These are phyloP conservation scores for Juncus inflexus DNA, from an alignment of 176 grass and related monocot species.

Conservation along the genomic window DNA sequence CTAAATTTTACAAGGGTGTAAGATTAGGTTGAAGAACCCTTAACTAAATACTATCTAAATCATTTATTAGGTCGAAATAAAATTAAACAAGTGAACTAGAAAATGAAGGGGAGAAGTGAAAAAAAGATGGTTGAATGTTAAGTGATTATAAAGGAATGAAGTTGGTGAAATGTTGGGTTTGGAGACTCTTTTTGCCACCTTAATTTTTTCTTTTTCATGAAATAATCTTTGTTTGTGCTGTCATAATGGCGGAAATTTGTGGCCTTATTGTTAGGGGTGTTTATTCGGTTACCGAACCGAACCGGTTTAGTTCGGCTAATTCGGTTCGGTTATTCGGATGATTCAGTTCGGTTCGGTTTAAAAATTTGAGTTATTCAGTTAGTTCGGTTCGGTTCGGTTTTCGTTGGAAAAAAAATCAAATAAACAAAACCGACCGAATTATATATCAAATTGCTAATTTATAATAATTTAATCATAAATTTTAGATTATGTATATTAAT, in stretches of 20 bases:
- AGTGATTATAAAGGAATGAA: slow-evolving; percentile 25
- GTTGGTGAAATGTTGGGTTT: slow-evolving; percentile 17
- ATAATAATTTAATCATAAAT: too few species aligned
- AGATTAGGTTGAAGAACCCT: slow-evolving; percentile 31
- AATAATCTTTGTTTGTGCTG: slow-evolving; percentile 18
- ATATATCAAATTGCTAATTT: too few species aligned
- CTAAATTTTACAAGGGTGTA: slow-evolving; percentile 13
- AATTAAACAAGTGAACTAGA: slow-evolving; percentile 56
- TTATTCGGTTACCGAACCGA: too few species aligned
- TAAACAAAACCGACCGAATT: too few species aligned
- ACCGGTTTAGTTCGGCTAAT: too few species aligned
- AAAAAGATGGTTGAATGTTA: slow-evolving; percentile 26
- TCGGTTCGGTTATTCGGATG: too few species aligned
- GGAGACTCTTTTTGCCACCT: slow-evolving; percentile 55
- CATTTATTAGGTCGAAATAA: slow-evolving; percentile 8
- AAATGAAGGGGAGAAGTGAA: slow-evolving; percentile 6
- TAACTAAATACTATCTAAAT: slow-evolving; percentile 34
- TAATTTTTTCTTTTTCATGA: not conserved
- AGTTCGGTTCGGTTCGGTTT: too few species aligned
- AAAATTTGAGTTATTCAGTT: too few species aligned
- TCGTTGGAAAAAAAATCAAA: too few species aligned
- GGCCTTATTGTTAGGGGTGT: not conserved
- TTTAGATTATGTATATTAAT: too few species aligned
- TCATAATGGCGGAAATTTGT: slow-evolving; percentile 4
- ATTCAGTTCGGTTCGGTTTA: too few species aligned